Evolutionary conservation across 1,139 yeast genomes (phyloP).

Genomic region (Chernovozyma sophiae-reginae): DNA sequence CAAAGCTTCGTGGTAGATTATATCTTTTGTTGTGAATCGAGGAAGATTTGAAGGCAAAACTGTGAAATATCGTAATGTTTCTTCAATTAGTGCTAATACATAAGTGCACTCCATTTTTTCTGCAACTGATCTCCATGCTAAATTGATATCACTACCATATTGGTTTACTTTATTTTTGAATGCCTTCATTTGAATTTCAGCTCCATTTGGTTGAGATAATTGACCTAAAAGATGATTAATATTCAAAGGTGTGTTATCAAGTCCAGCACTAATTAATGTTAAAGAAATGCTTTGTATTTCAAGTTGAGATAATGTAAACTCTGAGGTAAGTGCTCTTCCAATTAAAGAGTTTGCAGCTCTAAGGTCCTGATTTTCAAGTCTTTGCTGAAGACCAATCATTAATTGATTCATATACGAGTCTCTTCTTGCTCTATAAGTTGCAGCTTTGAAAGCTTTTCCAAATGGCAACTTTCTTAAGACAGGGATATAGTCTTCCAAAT

Average conservation of each 20-base stretch:
- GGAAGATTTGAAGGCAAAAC: constrained; percentile 70
- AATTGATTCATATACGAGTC: constrained; percentile 52
- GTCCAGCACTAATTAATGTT: constrained; percentile 77
- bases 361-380: constrained; percentile 9
- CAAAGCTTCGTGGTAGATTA: constrained; percentile 30
- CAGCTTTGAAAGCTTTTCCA: constrained; percentile 20
- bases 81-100: constrained; percentile 56
- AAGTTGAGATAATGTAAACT: constrained; percentile 18
- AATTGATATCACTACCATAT: constrained; percentile 24
- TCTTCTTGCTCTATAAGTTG: constrained; percentile 42
- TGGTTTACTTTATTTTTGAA: constrained; percentile 26
- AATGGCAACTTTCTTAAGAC: constrained; percentile 33
- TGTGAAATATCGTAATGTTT: constrained; percentile 58
- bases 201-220: constrained; percentile 49
- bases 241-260: constrained; percentile 68
- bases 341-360: constrained; percentile 34
- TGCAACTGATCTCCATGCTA: constrained; percentile 48
- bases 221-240: constrained; percentile 61
- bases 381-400: constrained; percentile 19
- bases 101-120: constrained; percentile 38
- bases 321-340: constrained; percentile 33
- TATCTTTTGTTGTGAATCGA: constrained; percentile 49
- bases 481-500: constrained; percentile 61
- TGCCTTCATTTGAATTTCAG: constrained; percentile 40
- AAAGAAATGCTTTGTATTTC: constrained; percentile 64